A percentile compares a stretch with the other conserved stretches of the same genome.
phyloP scores from a whole-genome alignment of 371 early-diverging fungal genomes.

The Mucor piriformis region DNA sequence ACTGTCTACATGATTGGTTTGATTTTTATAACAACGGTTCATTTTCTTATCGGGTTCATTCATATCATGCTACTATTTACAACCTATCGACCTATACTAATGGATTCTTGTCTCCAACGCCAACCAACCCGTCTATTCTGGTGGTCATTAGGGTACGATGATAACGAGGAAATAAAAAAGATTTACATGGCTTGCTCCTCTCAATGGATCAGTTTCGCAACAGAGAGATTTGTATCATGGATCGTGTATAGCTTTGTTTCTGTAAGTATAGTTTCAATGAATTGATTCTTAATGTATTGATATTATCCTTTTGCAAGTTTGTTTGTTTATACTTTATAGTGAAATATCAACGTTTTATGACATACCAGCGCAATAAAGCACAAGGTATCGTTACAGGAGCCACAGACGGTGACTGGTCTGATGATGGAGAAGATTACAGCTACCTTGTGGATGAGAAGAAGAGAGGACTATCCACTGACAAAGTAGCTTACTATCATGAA shows the following conservation, averaged over 20 bases:
- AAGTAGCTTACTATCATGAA: slow-evolving; percentile 11
- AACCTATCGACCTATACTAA: slow-evolving; percentile 15
- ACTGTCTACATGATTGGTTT: slow-evolving; percentile 15
- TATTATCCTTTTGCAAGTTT: neutral
- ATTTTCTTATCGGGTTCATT: slow-evolving; percentile 23
- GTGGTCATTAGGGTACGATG: slow-evolving; percentile 22
- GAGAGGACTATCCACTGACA: neutral
- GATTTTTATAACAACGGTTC: slow-evolving; percentile 1
- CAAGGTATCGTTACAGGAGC: neutral
- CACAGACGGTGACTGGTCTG: slow-evolving; percentile 14
- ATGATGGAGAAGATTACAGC: neutral
- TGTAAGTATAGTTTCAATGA: slow-evolving; percentile 20
- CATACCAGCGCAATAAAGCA: neutral
- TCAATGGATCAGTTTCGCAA: slow-evolving; percentile 23
- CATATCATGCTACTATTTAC: slow-evolving; percentile 27
- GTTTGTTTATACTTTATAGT: slow-evolving; percentile 1
- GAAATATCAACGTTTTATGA: slow-evolving; percentile 6
- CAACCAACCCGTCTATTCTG: slow-evolving; percentile 21
- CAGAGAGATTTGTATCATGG: slow-evolving; percentile 27
- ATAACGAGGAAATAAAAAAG: slow-evolving; percentile 15
- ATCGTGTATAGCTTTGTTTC: slow-evolving; percentile 18
- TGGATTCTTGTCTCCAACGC: slow-evolving; percentile 29
- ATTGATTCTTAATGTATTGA: no score
- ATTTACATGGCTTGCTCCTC: slow-evolving; percentile 6
- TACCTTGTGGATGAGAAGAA: neutral